These are phyloP conservation scores for Breynia disticha DNA, from an alignment of 441 rosid genomes.

Conservation along the genomic window DNA sequence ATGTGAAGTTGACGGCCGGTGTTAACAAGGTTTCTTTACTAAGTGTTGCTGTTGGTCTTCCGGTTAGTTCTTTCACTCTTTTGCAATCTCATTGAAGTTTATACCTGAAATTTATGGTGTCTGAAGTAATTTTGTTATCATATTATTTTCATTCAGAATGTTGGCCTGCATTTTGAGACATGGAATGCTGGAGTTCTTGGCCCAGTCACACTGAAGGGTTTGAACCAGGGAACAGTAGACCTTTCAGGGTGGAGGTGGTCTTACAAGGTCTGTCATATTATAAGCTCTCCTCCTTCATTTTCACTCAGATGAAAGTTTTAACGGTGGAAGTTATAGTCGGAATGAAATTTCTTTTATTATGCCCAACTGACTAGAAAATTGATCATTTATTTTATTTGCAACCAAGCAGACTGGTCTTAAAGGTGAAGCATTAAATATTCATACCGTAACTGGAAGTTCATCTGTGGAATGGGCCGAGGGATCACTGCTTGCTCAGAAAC, in stretches of 20 bases:
- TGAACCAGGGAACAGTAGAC: constrained; percentile 61
- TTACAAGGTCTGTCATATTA: constrained; percentile 50
- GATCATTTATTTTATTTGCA: background rate
- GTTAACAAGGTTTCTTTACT: constrained; percentile 65
- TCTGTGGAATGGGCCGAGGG: constrained; percentile 85
- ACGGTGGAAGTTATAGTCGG: no score
- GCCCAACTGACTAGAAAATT: background rate
- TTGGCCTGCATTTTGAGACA: constrained; percentile 87
- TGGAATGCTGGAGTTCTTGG: constrained; percentile 96
- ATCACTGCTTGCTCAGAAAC: constrained; percentile 52
- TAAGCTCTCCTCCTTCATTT: no score
- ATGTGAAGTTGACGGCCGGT: constrained; percentile 63
- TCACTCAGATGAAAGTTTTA: no score
- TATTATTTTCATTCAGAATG: constrained; percentile 44
- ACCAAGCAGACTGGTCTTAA: constrained; percentile 45
- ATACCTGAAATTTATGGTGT: background rate
- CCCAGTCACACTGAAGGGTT: constrained; percentile 71
- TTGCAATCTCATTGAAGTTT: background rate
- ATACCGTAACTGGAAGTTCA: constrained; percentile 69
- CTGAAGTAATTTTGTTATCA: constrained; percentile 6
- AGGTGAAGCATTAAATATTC: constrained; percentile 76
- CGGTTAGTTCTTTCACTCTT: constrained; percentile 38
- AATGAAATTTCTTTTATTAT: no score
- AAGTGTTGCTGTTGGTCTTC: constrained; percentile 88
- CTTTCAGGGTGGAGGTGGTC: constrained; percentile 89